Conservation (phyloP, 495 filamentous ascomycete species). For the Hyaloscypha hepaticicola region DNA sequence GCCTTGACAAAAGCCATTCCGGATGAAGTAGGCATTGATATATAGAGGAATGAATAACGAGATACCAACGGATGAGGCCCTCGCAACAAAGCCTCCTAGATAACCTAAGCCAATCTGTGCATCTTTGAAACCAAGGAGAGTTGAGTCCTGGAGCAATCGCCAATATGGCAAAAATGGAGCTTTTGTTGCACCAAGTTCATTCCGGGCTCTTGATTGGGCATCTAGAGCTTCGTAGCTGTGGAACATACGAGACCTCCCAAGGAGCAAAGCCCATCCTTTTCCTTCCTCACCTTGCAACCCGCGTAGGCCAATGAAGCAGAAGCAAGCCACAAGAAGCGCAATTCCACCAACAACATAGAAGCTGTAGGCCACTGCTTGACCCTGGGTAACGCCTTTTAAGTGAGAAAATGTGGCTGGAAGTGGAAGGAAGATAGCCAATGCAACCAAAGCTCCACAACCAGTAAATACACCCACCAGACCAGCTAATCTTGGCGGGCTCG, state of each 20-base stretch:
- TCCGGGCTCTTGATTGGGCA: background rate
- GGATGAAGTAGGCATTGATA: conserved; percentile 84
- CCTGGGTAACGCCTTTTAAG: conserved; percentile 61
- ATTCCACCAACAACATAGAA: conserved; percentile 81
- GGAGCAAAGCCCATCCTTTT: conserved; percentile 62
- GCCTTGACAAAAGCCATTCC: conserved; percentile 72
- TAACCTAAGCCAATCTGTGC: conserved; percentile 82
- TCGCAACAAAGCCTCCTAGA: conserved; percentile 89
- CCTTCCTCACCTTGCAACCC: conserved; percentile 73
- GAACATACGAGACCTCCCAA: conserved; percentile 36
- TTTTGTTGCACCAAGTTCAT: background rate
- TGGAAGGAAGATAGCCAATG: conserved; percentile 77
- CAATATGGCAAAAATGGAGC: conserved; percentile 43
- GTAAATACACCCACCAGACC: conserved; percentile 91
- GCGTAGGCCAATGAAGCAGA: conserved; percentile 79
- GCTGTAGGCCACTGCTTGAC: conserved; percentile 68
- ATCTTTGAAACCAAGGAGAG: conserved; percentile 71
- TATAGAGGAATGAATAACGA: conserved; percentile 91
- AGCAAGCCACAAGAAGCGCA: conserved; percentile 68
- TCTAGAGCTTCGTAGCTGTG: conserved; percentile 23
- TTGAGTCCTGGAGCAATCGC: conserved; percentile 58
- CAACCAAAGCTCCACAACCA: conserved; percentile 85
- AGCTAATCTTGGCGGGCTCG: conserved; percentile 63
- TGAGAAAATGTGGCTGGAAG: conserved; percentile 75
- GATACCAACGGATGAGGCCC: conserved; percentile 93